These are phyloP conservation scores for Aspergillus pseudoglaucus DNA, from an alignment of 2,329 filamentous ascomycete species.

Conservation along the genomic window DNA sequence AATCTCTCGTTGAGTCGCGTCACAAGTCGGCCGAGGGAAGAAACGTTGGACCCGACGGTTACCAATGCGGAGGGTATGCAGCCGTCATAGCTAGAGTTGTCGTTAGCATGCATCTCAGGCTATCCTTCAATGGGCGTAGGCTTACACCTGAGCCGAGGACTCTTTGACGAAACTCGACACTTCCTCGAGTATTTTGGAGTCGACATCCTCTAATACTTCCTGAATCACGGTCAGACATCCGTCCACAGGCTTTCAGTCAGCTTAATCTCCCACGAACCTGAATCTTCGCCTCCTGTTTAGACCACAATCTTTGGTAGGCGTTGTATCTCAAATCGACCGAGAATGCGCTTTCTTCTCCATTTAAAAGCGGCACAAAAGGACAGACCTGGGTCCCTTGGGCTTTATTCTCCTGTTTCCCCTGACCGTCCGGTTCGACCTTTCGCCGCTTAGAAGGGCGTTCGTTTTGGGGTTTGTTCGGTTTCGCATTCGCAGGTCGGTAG, in stretches of 20 bases:
- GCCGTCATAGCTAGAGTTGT: constrained; percentile 25
- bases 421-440: constrained; percentile 37
- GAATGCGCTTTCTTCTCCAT: constrained; percentile 29
- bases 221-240: constrained; percentile 12
- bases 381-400: constrained; percentile 8
- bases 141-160: constrained; percentile 31
- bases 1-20: constrained; percentile 31
- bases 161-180: constrained; percentile 33
- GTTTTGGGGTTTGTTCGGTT: constrained; percentile 27
- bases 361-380: constrained; percentile 34
- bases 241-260: background rate
- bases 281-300: constrained; percentile 32
- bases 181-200: constrained; percentile 32
- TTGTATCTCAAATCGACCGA: constrained; percentile 30
- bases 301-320: constrained; percentile 35
- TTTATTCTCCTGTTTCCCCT: constrained; percentile 20
- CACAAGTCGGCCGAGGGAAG: constrained; percentile 33
- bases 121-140: background rate
- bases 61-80: constrained; percentile 38
- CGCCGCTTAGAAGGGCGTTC: constrained; percentile 53
- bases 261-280: constrained; percentile 21
- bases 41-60: constrained; percentile 40
- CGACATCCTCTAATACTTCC: constrained; percentile 33
- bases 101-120: background rate
- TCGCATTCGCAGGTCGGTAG: constrained; percentile 48